Evolutionary conservation across 176 grass and related monocot species (phyloP), one percentile per base, ranked within the genome.

Genomic region (Aegilops tauschii): DNA sequence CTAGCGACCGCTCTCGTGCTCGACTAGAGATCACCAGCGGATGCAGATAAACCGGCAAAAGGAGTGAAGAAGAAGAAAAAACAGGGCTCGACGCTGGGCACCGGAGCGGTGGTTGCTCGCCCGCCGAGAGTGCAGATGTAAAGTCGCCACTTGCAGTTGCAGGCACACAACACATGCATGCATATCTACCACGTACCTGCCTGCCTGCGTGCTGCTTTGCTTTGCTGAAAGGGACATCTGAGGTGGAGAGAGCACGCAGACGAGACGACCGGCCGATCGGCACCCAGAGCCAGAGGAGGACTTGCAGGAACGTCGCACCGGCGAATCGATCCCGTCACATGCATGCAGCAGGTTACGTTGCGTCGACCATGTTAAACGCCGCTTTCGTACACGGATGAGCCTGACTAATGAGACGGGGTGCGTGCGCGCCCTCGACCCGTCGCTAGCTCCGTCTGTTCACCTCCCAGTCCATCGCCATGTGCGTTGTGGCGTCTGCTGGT

Each of bases 281-380:
- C 49, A 52, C 49, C 16, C 49, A 52, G 5, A 18, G 50, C 50
- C 50, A 54, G 50, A 18, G 50, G 50, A 54, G 50, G 50, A 54
- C 50, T 18, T 54, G 14, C 50, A 54, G 50, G 50, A 2, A 6
- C 50, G 49, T 52, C 14, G 49, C 49, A 17, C 49, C 49, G 14
- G 5, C 49, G 50, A 18, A 54, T 54, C 50, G 16, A 44, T 12
- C 9, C n/a, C 69, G 3, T 85, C 59, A 91, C 85, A 84, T 87
- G 80, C 75, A 9, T 9, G 35, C 34, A 39, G 36, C 3, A 39
- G 20, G 68, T 1, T 72, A 28, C 82, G 9, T 16, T 35, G 27
- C 42, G 73, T 65, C 84, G 27, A 21, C 83, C 83, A 76, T 35
- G 77, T 76, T 86, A 76, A 40, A 67, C 73, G 54, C 85, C 75